Evolutionary conservation across 2,329 filamentous ascomycete genomes (phyloP).

Genomic region (Decorospora gaudefroyi): DNA sequence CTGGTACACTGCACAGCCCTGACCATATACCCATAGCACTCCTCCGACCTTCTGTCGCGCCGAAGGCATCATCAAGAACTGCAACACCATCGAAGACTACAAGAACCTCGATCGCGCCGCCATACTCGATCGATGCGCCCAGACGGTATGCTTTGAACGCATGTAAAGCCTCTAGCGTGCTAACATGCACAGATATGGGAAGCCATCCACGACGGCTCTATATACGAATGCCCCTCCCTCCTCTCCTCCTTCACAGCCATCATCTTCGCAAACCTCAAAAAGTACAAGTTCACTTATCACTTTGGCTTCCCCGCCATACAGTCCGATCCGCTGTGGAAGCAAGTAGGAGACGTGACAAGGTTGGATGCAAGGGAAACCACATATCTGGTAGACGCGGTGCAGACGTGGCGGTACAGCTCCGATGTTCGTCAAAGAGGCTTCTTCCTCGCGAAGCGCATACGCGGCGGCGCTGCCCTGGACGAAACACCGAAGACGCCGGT

Average conservation of each 20-base stretch:
- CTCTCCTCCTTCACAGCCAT: slow-evolving; percentile 87
- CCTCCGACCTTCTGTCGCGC: slow-evolving; percentile 67
- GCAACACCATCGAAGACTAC: slow-evolving; percentile 95
- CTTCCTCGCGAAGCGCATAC: slow-evolving; percentile 84
- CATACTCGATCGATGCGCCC: slow-evolving; percentile 76
- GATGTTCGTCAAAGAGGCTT: slow-evolving; percentile 90
- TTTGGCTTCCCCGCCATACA: slow-evolving; percentile 94
- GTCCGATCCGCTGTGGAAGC: slow-evolving; percentile 81
- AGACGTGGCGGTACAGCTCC: slow-evolving; percentile 82
- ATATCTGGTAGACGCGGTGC: slow-evolving; percentile 77
- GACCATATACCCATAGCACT: slow-evolving; percentile 26
- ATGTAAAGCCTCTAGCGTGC: slow-evolving; percentile 2
- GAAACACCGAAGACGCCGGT: slow-evolving; percentile 55
- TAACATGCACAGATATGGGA: slow-evolving; percentile 78
- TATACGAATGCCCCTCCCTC: slow-evolving; percentile 91
- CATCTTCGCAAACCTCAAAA: slow-evolving; percentile 94
- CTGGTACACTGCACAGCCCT: slow-evolving; percentile 8
- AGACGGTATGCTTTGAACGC: slow-evolving; percentile 63
- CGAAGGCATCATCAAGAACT: slow-evolving; percentile 93
- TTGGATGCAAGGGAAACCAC: slow-evolving; percentile 73
- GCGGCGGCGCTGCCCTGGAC: slow-evolving; percentile 36
- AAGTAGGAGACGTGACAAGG: slow-evolving; percentile 43
- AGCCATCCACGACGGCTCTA: slow-evolving; percentile 92
- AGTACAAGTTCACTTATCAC: slow-evolving; percentile 97
- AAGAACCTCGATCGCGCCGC: slow-evolving; percentile 77